A percentile compares a stretch with the other conserved stretches of the same genome.
These are phyloP conservation scores for Yamadazyma kanchanaburiensis DNA, from an alignment of 1,139 yeast genomes.

Conservation along the genomic window DNA sequence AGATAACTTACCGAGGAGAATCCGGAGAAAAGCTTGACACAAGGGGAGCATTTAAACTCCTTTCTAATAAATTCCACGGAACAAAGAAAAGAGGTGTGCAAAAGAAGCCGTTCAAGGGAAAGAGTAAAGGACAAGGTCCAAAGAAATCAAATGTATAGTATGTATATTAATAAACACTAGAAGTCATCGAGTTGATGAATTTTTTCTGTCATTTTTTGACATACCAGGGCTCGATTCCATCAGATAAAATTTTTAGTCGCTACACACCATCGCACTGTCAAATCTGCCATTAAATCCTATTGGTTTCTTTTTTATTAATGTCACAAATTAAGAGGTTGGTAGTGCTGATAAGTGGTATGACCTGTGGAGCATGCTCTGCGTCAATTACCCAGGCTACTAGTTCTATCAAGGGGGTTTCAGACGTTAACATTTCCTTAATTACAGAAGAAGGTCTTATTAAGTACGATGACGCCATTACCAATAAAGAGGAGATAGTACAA, in stretches of 20 bases:
- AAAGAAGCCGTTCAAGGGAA: not conserved
- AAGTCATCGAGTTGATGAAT: too few relatives aligned
- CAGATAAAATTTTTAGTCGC: slow-evolving; percentile 1
- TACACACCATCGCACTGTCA: slow-evolving; percentile 1
- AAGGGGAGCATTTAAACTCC: slow-evolving; percentile 80
- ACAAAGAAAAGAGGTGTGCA: slow-evolving; percentile 14
- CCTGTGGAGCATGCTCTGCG: slow-evolving; percentile 37
- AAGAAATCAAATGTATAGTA: too few relatives aligned
- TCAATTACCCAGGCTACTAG: slow-evolving; percentile 25
- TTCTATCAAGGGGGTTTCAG: slow-evolving; percentile 19
- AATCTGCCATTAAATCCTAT: too few relatives aligned
- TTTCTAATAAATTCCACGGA: slow-evolving; percentile 90
- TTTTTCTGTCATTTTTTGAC: too few relatives aligned
- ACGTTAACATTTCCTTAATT: slow-evolving; percentile 30
- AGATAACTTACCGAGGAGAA: slow-evolving; percentile 66
- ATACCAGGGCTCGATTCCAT: slow-evolving; percentile 2
- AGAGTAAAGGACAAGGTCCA: slow-evolving; percentile 3
- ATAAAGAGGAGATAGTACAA: slow-evolving; percentile 14
- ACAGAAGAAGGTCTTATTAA: slow-evolving; percentile 33
- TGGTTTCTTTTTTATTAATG: too few relatives aligned
- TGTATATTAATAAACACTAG: too few relatives aligned
- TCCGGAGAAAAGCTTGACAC: slow-evolving; percentile 61
- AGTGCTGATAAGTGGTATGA: slow-evolving; percentile 39
- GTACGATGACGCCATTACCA: slow-evolving; percentile 13
- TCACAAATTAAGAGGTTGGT: slow-evolving; percentile 2